Conservation (phyloP, 2,329 filamentous ascomycete species). For the Beauveria brongniartii region DNA sequence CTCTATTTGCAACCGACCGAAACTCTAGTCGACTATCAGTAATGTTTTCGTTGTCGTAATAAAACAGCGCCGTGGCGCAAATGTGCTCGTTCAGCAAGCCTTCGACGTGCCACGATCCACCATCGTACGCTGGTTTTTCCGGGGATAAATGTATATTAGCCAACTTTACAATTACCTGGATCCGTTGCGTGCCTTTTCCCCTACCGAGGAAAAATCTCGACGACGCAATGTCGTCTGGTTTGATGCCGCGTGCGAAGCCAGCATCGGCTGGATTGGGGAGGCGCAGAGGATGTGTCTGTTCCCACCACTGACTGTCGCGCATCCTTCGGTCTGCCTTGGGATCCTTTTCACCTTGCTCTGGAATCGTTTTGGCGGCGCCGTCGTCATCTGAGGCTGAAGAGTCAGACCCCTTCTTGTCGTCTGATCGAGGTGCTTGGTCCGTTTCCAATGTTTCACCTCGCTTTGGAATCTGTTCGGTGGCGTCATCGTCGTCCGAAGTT, state of each 20-base stretch:
- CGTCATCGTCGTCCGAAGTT: too few species aligned
- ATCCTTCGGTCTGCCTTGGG: background rate
- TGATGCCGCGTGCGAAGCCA: conserved; percentile 13
- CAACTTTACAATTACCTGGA: conserved; percentile 59
- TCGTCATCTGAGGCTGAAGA: too few species aligned
- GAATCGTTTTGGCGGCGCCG: background rate
- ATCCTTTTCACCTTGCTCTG: conserved; percentile 10
- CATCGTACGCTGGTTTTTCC: conserved; percentile 43
- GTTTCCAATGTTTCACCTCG: conserved; percentile 18
- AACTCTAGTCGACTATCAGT: conserved; percentile 44
- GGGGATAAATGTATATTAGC: conserved; percentile 54
- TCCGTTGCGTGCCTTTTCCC: conserved; percentile 19
- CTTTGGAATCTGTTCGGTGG: conserved; percentile 9
- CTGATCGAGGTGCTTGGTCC: conserved; percentile 7
- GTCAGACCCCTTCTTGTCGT: too few species aligned
- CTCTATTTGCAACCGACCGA: conserved; percentile 30
- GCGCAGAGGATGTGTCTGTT: conserved; percentile 18
- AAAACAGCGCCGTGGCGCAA: conserved; percentile 53
- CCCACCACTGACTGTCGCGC: conserved; percentile 19
- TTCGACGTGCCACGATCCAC: conserved; percentile 48
- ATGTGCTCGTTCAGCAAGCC: conserved; percentile 57
- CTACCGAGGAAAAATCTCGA: conserved; percentile 13
- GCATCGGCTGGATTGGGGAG: conserved; percentile 10
- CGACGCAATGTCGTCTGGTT: background rate
- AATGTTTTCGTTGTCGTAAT: conserved; percentile 54